These are phyloP conservation scores for Sedum album DNA, from an alignment of 164 flowering plant species.

Conservation along the genomic window DNA sequence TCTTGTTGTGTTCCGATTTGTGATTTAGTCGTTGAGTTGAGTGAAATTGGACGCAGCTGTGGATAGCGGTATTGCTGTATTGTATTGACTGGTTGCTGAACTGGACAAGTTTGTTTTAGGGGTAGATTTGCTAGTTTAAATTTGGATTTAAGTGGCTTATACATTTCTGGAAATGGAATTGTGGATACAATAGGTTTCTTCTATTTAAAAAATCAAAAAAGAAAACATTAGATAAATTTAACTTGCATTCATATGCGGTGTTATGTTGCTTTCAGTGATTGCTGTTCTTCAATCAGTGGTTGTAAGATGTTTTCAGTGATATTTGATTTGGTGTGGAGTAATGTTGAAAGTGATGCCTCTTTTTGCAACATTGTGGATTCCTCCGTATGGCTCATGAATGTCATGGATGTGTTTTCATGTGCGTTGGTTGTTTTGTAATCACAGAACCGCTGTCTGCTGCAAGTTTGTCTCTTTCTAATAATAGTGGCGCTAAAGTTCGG, in stretches of 20 bases:
- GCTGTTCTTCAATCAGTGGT: not conserved
- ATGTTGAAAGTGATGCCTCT: constrained; percentile 2
- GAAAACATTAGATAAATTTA: not conserved
- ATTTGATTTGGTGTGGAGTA: not conserved
- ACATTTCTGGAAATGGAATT: not conserved
- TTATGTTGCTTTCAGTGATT: not conserved
- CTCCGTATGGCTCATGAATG: not conserved
- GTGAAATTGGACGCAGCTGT: not conserved
- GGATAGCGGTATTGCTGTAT: not conserved
- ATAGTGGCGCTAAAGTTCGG: not conserved
- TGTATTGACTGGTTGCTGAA: not conserved
- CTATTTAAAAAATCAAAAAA: not conserved
- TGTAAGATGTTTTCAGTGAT: not conserved
- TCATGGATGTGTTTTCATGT: not conserved
- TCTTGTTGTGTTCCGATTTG: not conserved
- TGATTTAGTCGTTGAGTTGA: not conserved
- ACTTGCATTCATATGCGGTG: not conserved
- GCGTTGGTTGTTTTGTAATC: not conserved
- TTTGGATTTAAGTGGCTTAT: not conserved
- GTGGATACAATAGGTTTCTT: not conserved
- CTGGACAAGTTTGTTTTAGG: not conserved
- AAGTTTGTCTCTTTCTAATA: not conserved
- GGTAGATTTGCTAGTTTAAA: not conserved
- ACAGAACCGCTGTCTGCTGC: not conserved
- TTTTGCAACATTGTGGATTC: not conserved